Conservation (phyloP, 441 rosid species). For the Theobroma grandiflorum region DNA sequence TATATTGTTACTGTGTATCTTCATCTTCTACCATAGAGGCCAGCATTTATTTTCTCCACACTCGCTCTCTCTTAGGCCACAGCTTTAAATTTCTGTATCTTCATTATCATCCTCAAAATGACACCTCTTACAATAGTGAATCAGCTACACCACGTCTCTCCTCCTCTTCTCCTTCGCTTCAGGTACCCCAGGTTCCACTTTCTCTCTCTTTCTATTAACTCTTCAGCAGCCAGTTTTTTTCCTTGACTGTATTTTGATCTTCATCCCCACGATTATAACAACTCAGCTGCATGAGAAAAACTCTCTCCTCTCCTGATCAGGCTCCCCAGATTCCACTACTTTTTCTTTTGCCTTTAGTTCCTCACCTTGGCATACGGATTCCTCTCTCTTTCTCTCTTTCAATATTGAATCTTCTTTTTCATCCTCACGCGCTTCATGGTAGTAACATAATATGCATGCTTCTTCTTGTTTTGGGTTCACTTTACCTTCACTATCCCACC, state of each 20-base stretch:
- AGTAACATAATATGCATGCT: not conserved
- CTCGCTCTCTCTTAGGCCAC: not conserved
- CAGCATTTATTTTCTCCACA: not conserved
- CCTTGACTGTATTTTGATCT: too few relatives aligned
- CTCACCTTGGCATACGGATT: not conserved
- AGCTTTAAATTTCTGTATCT: conserved; percentile 11
- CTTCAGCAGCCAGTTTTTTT: conserved; percentile 3
- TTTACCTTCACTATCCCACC: conserved; percentile 7
- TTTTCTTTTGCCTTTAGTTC: conserved; percentile 21
- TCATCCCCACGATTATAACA: conserved; percentile 14
- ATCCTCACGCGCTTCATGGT: conserved; percentile 15
- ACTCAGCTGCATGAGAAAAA: not conserved
- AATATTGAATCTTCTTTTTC: conserved; percentile 23
- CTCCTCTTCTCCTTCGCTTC: too few relatives aligned
- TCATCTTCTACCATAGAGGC: not conserved
- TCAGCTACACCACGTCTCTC: too few relatives aligned
- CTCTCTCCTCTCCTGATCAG: not conserved
- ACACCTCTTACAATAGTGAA: not conserved
- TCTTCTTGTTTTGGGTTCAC: not conserved
- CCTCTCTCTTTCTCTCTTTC: too few relatives aligned
- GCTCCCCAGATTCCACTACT: conserved; percentile 33
- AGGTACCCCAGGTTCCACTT: too few relatives aligned
- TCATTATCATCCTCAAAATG: conserved; percentile 20
- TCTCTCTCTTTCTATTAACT: not conserved
- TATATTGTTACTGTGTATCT: not conserved